phyloP scores from a whole-genome alignment of 495 filamentous ascomycete species.

The Penicillium cinerascens region DNA sequence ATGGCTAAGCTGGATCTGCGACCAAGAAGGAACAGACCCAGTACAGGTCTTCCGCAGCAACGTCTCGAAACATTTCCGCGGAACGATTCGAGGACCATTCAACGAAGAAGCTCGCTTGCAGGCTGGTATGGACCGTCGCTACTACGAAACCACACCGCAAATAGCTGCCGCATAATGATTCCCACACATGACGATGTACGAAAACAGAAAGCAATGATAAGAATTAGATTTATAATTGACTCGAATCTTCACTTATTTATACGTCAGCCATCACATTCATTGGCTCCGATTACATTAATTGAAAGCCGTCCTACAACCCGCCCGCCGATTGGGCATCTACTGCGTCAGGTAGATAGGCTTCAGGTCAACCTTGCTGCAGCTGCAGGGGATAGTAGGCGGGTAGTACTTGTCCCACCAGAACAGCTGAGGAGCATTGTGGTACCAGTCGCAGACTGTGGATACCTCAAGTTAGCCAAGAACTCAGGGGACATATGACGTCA shows the following conservation, averaged over 20 bases:
- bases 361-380: constrained; percentile 45
- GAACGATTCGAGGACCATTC: constrained; percentile 46
- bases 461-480: not conserved
- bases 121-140: constrained; percentile 48
- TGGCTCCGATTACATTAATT: not conserved
- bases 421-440: constrained; percentile 51
- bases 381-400: constrained; percentile 31
- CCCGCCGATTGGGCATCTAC: not conserved
- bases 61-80: constrained; percentile 47
- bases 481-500: not conserved
- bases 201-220: not conserved
- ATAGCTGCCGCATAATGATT: constrained; percentile 14
- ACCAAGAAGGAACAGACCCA: constrained; percentile 47
- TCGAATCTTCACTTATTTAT: not conserved
- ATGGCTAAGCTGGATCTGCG: constrained; percentile 53
- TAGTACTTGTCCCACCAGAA: constrained; percentile 42
- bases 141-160: constrained; percentile 34
- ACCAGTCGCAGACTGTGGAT: constrained; percentile 52
- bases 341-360: constrained; percentile 20
- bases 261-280: not conserved
- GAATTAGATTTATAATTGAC: not conserved
- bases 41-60: constrained; percentile 49
- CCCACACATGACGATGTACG: constrained; percentile 13
- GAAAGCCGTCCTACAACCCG: not conserved
- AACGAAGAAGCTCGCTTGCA: constrained; percentile 47